phyloP scores from a whole-genome alignment of 257 asterid genomes.

The Gentiana straminea region DNA sequence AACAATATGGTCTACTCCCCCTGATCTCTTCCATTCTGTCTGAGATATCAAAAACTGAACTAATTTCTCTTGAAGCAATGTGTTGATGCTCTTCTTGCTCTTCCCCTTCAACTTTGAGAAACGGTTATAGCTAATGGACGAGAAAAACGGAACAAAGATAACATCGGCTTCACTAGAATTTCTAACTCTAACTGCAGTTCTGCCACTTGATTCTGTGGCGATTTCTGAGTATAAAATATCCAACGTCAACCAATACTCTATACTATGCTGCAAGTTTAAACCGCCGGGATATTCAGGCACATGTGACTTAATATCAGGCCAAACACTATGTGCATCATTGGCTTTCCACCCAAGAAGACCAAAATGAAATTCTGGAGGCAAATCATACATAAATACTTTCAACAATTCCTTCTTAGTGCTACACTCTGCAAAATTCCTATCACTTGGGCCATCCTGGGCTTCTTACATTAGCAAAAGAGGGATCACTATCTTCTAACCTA shows the following conservation, averaged over 20 bases:
- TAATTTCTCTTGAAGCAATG: slow-evolving; percentile 57
- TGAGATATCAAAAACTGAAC: slow-evolving; percentile 48
- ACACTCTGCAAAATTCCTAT: slow-evolving; percentile 20
- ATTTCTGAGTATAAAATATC: slow-evolving; percentile 65
- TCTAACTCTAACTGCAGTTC: slow-evolving; percentile 49
- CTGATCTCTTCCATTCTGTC: slow-evolving; percentile 71
- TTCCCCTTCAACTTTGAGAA: slow-evolving; percentile 41
- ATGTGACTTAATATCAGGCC: slow-evolving; percentile 61
- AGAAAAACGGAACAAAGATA: slow-evolving; percentile 78
- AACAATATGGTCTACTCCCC: slow-evolving; percentile 74
- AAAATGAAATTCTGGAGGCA: slow-evolving; percentile 82
- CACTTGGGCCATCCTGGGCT: slow-evolving; percentile 4
- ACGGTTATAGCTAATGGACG: slow-evolving; percentile 74
- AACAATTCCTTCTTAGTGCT: slow-evolving; percentile 30
- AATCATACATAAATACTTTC: slow-evolving; percentile 81
- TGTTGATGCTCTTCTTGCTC: slow-evolving; percentile 36
- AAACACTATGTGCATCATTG: slow-evolving; percentile 29
- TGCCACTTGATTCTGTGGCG: slow-evolving; percentile 22
- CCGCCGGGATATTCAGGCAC: slow-evolving; percentile 88
- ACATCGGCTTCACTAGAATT: slow-evolving; percentile 90
- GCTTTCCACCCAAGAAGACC: slow-evolving; percentile 59
- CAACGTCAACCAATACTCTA: slow-evolving; percentile 86
- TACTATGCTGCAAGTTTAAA: slow-evolving; percentile 85
- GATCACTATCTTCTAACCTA: slow-evolving; percentile 6
- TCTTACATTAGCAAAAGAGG: slow-evolving; percentile 1